Evolutionary conservation across 306 rosid species (phyloP), one percentile per base, ranked within the genome.

Genomic region (Trifolium subterraneum): DNA sequence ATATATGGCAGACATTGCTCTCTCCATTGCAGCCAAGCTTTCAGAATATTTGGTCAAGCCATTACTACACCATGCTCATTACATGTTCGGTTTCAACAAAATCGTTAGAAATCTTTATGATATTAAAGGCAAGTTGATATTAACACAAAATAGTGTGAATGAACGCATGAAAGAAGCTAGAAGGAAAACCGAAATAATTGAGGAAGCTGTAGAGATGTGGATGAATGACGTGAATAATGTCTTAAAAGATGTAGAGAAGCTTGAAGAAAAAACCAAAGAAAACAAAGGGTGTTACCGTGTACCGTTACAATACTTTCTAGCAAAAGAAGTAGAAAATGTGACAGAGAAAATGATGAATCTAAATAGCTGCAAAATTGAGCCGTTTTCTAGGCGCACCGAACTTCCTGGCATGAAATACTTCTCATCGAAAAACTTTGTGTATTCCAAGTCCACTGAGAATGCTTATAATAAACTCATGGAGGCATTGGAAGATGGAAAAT

Each of bases 341-440:
- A 64, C 64, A 36, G 58, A 65, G 35, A 65, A 55, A 66, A 38
- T 75, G 45, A 2, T 0, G 20, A 19, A 12, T 16, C 68, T 65
- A 22, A 51, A 39, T 5, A 50, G 0, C 2, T 6, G 35, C 47
- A 11, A 1, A 2, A 25, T 55, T 6, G 29, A 39, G 29, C 35
- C 39, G 55, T 55, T 75, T 42, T 54, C 58, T 25, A 16, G 73
- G 44, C 73, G 16, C 29, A 39, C 18, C 50, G 18, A 45, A 6
- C 52, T 45, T 45, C 52, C 52, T n/a, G 74, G 71, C 64, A 20
- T 79, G 44, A 55, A 65, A 22, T 66, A 29, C 64, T 36, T 55
- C 31, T 66, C 74, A 5, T 65, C 56, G 13, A n/a, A 36, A 33
- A 16, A 59, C 22, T 66, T 73, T 36, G 18, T 58, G 10, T 6